These are phyloP conservation scores for Graphilbum ipis-grandicollis DNA, from an alignment of 2,329 filamentous ascomycete species.

Conservation along the genomic window DNA sequence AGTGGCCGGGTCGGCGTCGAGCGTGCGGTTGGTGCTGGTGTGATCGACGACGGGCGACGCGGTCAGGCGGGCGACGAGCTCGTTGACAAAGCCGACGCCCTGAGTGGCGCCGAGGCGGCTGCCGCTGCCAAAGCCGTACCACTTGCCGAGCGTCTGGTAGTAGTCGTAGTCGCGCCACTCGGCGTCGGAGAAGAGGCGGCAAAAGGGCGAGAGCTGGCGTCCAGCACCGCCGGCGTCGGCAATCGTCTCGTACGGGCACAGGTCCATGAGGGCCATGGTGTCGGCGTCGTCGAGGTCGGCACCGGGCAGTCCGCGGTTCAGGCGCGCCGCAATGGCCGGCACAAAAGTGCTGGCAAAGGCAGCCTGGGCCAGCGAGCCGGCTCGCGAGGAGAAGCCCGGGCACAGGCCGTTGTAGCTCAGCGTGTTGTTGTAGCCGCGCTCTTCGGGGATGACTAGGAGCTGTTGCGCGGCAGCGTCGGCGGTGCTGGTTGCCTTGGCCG, in stretches of 20 bases:
- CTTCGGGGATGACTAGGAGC: slow-evolving; percentile 54
- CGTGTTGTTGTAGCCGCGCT: slow-evolving; percentile 55
- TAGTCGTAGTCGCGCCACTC: slow-evolving; percentile 77
- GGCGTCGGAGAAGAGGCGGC: slow-evolving; percentile 49
- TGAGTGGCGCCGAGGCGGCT: slow-evolving; percentile 68
- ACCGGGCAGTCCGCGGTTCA: slow-evolving; percentile 53
- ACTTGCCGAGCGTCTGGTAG: slow-evolving; percentile 63
- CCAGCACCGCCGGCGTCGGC: slow-evolving; percentile 24
- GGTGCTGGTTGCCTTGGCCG: background rate
- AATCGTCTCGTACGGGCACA: slow-evolving; percentile 77
- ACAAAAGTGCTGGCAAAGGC: slow-evolving; percentile 48
- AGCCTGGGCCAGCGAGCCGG: slow-evolving; percentile 31
- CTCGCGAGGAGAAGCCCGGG: slow-evolving; percentile 44
- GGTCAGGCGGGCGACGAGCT: slow-evolving; percentile 69
- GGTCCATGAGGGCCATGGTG: slow-evolving; percentile 63
- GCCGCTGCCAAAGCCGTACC: slow-evolving; percentile 64
- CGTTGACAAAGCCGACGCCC: slow-evolving; percentile 75
- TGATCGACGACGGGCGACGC: slow-evolving; percentile 48
- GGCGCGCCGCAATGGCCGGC: slow-evolving; percentile 45
- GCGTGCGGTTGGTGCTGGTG: slow-evolving; percentile 61
- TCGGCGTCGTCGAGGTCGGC: slow-evolving; percentile 46
- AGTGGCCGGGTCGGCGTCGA: slow-evolving; percentile 47
- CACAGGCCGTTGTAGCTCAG: slow-evolving; percentile 55
- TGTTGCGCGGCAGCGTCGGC: background rate
- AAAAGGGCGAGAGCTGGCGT: slow-evolving; percentile 47